Percentiles rank a stretch among this genome's conserved stretches.
These are phyloP conservation scores for Acrodontium crateriforme DNA, from an alignment of 2,329 filamentous ascomycete species.

Conservation along the genomic window DNA sequence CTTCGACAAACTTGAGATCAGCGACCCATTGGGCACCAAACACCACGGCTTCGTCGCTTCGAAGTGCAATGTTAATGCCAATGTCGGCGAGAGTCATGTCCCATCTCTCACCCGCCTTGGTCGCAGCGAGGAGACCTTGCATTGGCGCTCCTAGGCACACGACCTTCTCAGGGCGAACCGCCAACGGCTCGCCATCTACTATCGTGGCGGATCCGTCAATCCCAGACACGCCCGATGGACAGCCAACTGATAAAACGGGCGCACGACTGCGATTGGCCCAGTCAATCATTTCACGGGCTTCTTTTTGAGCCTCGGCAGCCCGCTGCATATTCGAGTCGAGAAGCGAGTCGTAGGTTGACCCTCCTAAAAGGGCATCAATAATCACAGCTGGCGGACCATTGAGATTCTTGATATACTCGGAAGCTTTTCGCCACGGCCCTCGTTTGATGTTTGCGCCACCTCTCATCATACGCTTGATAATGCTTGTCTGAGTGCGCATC, in stretches of 20 bases:
- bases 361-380: constrained; percentile 78
- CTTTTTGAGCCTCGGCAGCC: constrained; percentile 54
- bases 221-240: constrained; percentile 78
- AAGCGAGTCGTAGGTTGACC: constrained; percentile 78
- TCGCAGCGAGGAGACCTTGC: constrained; percentile 64
- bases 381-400: constrained; percentile 62
- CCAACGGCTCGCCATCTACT: constrained; percentile 62
- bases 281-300: constrained; percentile 77
- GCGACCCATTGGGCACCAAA: constrained; percentile 83
- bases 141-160: constrained; percentile 80
- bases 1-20: constrained; percentile 21
- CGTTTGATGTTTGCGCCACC: constrained; percentile 45
- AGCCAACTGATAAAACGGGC: constrained; percentile 73
- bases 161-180: constrained; percentile 68
- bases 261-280: constrained; percentile 86
- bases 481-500: constrained; percentile 64
- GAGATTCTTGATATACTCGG: constrained; percentile 37
- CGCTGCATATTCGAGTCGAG: constrained; percentile 27
- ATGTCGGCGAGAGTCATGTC: constrained; percentile 75
- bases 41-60: constrained; percentile 69
- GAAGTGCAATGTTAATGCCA: constrained; percentile 73
- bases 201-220: constrained; percentile 52
- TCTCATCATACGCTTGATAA: constrained; percentile 61
- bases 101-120: constrained; percentile 56
- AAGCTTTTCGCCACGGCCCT: constrained; percentile 43